Conservation (phyloP, 169 alveolate species). For the Cryptosporidium ubiquitum region DNA sequence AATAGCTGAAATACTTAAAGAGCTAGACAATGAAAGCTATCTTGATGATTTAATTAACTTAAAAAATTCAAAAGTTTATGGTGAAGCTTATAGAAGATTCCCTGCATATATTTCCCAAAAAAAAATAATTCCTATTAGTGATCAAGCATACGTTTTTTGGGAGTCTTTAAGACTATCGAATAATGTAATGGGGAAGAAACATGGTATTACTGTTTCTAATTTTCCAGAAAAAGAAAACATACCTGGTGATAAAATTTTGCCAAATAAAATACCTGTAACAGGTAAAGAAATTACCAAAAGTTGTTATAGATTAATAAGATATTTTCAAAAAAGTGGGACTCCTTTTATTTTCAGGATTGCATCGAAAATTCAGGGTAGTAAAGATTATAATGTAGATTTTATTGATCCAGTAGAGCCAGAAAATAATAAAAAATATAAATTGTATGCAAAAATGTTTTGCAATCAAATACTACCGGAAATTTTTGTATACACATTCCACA, state of each 20-base stretch:
- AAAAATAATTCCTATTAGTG: slow-evolving; percentile 20
- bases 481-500: slow-evolving; percentile 10
- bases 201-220: slow-evolving; percentile 10
- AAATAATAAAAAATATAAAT: not conserved
- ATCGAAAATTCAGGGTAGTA: not conserved
- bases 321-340: slow-evolving; percentile 29
- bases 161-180: slow-evolving; percentile 29
- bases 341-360: slow-evolving; percentile 25
- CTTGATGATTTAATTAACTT: not conserved
- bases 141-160: slow-evolving; percentile 66
- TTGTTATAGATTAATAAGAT: slow-evolving; percentile 54
- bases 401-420: slow-evolving; percentile 8
- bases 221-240: slow-evolving; percentile 41
- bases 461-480: slow-evolving; percentile 21
- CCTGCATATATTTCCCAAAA: slow-evolving; percentile 73
- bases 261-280: slow-evolving; percentile 40
- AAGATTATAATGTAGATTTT: slow-evolving; percentile 10
- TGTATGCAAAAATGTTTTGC: slow-evolving; percentile 34
- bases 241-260: slow-evolving; percentile 28
- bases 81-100: slow-evolving; percentile 25
- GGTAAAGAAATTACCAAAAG: slow-evolving; percentile 12
- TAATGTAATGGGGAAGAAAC: slow-evolving; percentile 18
- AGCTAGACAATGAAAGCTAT: not conserved
- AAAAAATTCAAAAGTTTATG: not conserved
- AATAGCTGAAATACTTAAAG: not conserved